Evolutionary conservation across 257 asterid species (phyloP), one percentile per base, ranked within the genome.

Genomic region (Phtheirospermum japonicum): DNA sequence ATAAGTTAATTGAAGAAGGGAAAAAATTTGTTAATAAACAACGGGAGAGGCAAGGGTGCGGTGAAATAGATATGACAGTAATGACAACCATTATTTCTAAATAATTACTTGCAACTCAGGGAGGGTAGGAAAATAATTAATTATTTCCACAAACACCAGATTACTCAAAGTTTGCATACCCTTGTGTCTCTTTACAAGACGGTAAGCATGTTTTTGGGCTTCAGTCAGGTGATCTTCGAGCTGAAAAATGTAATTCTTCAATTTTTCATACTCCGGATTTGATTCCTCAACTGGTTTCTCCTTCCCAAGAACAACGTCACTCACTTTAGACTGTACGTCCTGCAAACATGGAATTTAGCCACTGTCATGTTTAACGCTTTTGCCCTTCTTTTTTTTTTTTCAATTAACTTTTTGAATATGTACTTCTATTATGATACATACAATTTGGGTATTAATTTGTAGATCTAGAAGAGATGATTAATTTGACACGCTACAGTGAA

Each of bases 261-360:
- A 77, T 77, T 93, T 93, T 79, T 83, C 99, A 63, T 82, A 89
- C 72, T 93, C 96, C 0, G 90, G 89, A 69, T 64, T 83, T 52
- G 99, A 83, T 80, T 93, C 99, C 80, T 89, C 99, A 71, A 87
- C 92, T 57, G 94, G 97, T 56, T 89, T 93, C 74, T 93, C 99
- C 85, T 93, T 93, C 51, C 99, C 99, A 72, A 89, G 96, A 71
- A 93, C 95, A 48, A 82, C 99, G 71, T 89, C 99, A 71, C 96
- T 93, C 79, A 93, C 97, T 78, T 53, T 89, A 40, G 96, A 83
- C 72, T 93, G 99, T 46, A 93, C 91, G 20, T 89, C 99, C 99
- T 93, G 85, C 67, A 77, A 78, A 73, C 17, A 49, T 53, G 61
- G 34, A 61, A 19, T 43, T 57, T 34, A 8, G 49, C 26, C 68